A percentile compares a stretch with the other conserved stretches of the same genome.
These are phyloP conservation scores for Saposhnikovia divaricata DNA, from an alignment of 129 eudicot genomes.

Conservation along the genomic window DNA sequence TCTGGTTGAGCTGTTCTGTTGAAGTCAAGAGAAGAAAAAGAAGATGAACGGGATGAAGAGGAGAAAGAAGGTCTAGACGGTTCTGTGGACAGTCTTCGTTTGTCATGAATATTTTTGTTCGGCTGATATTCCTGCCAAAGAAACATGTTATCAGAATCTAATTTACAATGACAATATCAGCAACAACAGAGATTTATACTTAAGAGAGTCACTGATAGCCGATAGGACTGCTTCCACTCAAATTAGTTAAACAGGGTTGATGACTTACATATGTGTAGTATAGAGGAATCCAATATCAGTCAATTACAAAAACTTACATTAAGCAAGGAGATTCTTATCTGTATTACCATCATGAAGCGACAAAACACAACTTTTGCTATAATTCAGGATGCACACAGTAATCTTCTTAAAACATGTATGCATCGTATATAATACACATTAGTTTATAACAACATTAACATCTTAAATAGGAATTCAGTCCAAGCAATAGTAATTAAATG, in stretches of 20 bases:
- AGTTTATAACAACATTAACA: background rate
- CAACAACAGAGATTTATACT: background rate
- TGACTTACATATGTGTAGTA: background rate
- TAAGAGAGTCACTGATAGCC: background rate
- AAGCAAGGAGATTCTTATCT: background rate
- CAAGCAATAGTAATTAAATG: background rate
- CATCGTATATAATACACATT: background rate
- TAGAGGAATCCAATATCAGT: background rate
- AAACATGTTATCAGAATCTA: conserved; percentile 12
- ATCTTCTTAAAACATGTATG: background rate
- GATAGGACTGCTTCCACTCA: no score
- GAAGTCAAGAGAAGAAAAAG: conserved; percentile 77
- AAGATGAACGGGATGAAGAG: conserved; percentile 86
- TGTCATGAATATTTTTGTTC: conserved; percentile 49
- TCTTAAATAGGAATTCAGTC: background rate
- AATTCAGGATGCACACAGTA: background rate
- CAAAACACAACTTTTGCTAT: background rate
- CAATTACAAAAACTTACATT: background rate
- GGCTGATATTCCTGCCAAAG: conserved; percentile 52
- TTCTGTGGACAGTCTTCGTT: conserved; percentile 65
- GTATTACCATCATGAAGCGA: background rate
- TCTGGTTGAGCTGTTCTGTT: conserved; percentile 56
- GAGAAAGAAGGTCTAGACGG: conserved; percentile 85
- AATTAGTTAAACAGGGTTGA: background rate
- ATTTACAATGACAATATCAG: background rate